These are phyloP conservation scores for Calendula officinalis DNA, from an alignment of 129 eudicot genomes.

Conservation along the genomic window DNA sequence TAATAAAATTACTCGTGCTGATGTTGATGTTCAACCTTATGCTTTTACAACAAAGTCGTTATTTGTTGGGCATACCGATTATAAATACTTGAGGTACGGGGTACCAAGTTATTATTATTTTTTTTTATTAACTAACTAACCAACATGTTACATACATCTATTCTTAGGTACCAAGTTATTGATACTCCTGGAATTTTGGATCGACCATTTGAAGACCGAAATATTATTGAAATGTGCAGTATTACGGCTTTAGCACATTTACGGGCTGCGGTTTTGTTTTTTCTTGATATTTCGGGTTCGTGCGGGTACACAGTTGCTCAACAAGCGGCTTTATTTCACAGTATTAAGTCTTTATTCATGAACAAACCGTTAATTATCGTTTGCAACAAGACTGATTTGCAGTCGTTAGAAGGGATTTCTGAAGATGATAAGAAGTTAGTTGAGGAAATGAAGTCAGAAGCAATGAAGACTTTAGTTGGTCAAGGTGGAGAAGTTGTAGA, in stretches of 20 bases:
- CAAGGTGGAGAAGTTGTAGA: conserved; percentile 77
- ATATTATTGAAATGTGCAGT: conserved; percentile 96
- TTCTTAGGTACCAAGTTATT: conserved; percentile 68
- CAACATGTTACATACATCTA: no score
- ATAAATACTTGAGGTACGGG: conserved; percentile 56
- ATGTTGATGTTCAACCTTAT: conserved; percentile 94
- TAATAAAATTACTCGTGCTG: conserved; percentile 90
- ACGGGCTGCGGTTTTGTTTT: conserved; percentile 86
- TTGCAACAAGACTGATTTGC: conserved; percentile 89
- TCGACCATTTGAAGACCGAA: conserved; percentile 91
- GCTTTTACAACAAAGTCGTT: conserved; percentile 95
- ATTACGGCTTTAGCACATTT: conserved; percentile 92
- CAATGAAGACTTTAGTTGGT: conserved; percentile 74
- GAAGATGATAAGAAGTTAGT: conserved; percentile 90
- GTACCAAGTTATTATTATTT: no score
- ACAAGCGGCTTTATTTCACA: conserved; percentile 90
- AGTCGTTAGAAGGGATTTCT: conserved; percentile 62
- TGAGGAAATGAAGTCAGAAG: conserved; percentile 88
- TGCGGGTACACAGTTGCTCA: conserved; percentile 88
- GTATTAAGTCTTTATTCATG: conserved; percentile 88
- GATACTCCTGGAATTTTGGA: conserved; percentile 95
- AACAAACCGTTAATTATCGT: conserved; percentile 86
- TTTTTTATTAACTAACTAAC: no score
- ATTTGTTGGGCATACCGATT: conserved; percentile 93
- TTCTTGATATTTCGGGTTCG: conserved; percentile 89